Base-by-base conservation (phyloP, 768 basidiomycete genomes). In the Dentipellis sp. region DNA sequence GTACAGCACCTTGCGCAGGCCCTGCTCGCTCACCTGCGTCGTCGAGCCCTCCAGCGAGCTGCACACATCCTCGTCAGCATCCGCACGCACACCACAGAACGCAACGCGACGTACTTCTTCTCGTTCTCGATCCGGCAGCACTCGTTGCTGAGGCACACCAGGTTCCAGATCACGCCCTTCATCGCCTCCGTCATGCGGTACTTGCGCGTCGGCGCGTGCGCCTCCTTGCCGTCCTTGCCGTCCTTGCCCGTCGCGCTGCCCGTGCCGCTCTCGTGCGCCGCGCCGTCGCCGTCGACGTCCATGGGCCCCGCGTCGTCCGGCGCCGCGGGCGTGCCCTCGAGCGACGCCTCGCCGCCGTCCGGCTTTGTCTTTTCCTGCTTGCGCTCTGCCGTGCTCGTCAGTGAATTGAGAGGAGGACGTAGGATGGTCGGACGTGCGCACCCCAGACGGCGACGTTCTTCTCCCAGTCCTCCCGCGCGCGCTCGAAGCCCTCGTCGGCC, bases 121-220 rank as follows among this genome's bases (percentile, higher is more conserved):
- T 83, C 82, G 56, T 82, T 82, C 70, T 82, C 77, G 58, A 78
- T 67, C 57, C 87, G 74, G 69, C 87, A 90, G 54, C 84, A 84
- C 71, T 91, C 88, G 64, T 92, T 91, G 66, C 88, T 91, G 56
- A 93, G 65, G 66, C 83, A 75, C 54, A 91, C 88, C 7, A 92
- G 74, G 67, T 86, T 78, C 88, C 88, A 94, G 59, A 94, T 80
- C 29, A 82, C 78, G 40, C 68, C 69, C 73, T 90, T 89, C 88
- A 94, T 90, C 58, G 68, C 66, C 56, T 94, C 92, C 39, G 86
- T 90, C 73, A 92, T 70, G 4, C 84, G 72, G 67, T 87, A 95
- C 69, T 83, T 84, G 72, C 87, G 86, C 63, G 75, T 73, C 0
- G 92, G 91, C 45, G 87, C 82, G 40, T 87, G 83, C 14, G 75